These are phyloP conservation scores for Leccinum imitatum DNA, from an alignment of 768 basidiomycete genomes.

Conservation along the genomic window DNA sequence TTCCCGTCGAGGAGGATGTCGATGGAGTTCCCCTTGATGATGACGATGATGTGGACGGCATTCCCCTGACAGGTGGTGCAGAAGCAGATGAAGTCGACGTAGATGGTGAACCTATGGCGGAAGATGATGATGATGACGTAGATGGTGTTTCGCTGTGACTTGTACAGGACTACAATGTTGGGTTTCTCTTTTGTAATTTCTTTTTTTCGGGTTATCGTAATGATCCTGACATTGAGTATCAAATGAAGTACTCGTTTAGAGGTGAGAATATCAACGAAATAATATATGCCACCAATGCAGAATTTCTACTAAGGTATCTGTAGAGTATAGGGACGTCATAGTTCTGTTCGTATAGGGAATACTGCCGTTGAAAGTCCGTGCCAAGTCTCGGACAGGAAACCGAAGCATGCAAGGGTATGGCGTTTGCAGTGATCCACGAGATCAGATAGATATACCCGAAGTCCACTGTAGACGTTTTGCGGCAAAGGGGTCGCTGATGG, in stretches of 20 bases:
- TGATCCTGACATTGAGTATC: background rate
- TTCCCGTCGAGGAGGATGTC: constrained; percentile 31
- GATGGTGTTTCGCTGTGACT: constrained; percentile 40
- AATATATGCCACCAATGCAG: background rate
- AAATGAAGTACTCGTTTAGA: background rate
- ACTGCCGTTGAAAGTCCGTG: constrained; percentile 16
- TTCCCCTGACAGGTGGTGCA: constrained; percentile 30
- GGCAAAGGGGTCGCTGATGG: background rate
- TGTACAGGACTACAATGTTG: background rate
- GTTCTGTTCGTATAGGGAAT: constrained; percentile 24
- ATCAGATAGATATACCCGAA: constrained; percentile 14
- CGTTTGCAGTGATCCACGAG: constrained; percentile 20
- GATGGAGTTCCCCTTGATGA: constrained; percentile 30
- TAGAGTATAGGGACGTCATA: constrained; percentile 14
- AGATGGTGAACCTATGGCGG: constrained; percentile 31
- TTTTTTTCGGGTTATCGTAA: background rate
- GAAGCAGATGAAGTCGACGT: constrained; percentile 20
- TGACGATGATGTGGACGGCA: constrained; percentile 37
- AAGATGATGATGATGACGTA: constrained; percentile 39
- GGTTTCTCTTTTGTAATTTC: background rate
- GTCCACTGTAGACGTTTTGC: constrained; percentile 10
- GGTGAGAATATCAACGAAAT: background rate
- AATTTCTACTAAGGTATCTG: background rate
- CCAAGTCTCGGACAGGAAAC: constrained; percentile 23
- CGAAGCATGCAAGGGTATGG: constrained; percentile 21